Percentiles rank a stretch among this genome's conserved stretches.
Conservation (phyloP, 352 stramenopile species). For the Phytophthora hybrid region DNA sequence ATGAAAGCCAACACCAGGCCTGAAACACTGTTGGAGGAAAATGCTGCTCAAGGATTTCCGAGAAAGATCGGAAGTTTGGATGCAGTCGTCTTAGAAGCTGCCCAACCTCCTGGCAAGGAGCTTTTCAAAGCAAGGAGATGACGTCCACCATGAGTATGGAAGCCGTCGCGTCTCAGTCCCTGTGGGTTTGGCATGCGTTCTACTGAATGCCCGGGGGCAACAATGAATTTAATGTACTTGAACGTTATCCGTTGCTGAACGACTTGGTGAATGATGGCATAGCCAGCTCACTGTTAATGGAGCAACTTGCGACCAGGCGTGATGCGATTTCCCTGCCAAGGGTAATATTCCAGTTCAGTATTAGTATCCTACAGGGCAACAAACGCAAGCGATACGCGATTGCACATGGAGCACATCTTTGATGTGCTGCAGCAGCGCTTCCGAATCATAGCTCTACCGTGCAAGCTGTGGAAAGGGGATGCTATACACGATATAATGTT, state of each 20-base stretch:
- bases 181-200: conserved; percentile 19
- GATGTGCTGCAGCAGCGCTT: background rate
- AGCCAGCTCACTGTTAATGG: background rate
- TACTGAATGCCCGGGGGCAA: conserved; percentile 14
- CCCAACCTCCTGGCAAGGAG: too few species aligned
- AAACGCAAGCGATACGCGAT: background rate
- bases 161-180: too few species aligned
- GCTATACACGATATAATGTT: background rate
- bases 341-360: conserved; percentile 3
- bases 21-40: background rate
- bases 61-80: conserved; percentile 4
- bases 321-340: conserved; percentile 1
- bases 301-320: background rate
- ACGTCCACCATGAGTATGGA: too few species aligned
- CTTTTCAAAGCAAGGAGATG: too few species aligned
- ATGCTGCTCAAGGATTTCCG: background rate
- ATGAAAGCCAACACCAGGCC: background rate
- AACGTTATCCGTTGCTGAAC: conserved; percentile 6
- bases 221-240: conserved; percentile 11
- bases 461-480: background rate
- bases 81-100: background rate
- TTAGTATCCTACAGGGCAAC: background rate
- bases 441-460: background rate
- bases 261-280: background rate
- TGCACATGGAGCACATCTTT: background rate